These are phyloP conservation scores for Phytophthora pinifolia DNA, from an alignment of 352 stramenopile genomes.

Conservation along the genomic window DNA sequence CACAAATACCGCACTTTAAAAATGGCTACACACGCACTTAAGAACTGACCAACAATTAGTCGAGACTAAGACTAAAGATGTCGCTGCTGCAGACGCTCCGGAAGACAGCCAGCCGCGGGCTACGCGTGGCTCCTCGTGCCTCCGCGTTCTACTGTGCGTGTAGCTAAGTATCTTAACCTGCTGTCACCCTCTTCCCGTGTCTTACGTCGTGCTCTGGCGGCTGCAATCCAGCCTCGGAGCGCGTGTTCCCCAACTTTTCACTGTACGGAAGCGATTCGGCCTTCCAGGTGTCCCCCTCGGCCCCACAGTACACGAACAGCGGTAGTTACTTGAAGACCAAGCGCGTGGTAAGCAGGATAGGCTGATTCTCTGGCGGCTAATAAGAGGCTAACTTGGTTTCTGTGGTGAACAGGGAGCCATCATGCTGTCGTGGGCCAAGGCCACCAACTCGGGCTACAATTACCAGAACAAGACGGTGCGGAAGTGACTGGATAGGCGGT, in stretches of 20 bases:
- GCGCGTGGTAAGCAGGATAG: conserved; percentile 43
- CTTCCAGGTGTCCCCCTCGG: conserved; percentile 71
- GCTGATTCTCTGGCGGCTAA: no score
- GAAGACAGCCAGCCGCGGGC: conserved; percentile 22
- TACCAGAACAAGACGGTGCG: conserved; percentile 83
- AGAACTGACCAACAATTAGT: conserved; percentile 9
- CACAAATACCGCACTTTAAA: conserved; percentile 16
- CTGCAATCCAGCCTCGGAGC: conserved; percentile 40
- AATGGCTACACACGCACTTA: conserved; percentile 18
- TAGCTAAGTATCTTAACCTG: neutral
- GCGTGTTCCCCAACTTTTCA: conserved; percentile 78
- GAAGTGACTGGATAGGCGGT: neutral
- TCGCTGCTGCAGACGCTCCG: conserved; percentile 37
- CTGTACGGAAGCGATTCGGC: conserved; percentile 71
- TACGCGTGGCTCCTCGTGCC: conserved; percentile 20
- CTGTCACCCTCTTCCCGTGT: neutral
- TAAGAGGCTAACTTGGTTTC: conserved; percentile 10
- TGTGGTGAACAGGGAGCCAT: conserved; percentile 57
- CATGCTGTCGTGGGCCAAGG: conserved; percentile 83
- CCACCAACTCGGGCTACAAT: conserved; percentile 69
- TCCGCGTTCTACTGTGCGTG: conserved; percentile 36
- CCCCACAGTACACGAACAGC: conserved; percentile 61
- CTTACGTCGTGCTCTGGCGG: conserved; percentile 11
- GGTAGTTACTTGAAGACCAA: conserved; percentile 85
- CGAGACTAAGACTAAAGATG: conserved; percentile 25